Base-by-base conservation (phyloP, 129 eudicot species). In the Apium graveolens region DNA sequence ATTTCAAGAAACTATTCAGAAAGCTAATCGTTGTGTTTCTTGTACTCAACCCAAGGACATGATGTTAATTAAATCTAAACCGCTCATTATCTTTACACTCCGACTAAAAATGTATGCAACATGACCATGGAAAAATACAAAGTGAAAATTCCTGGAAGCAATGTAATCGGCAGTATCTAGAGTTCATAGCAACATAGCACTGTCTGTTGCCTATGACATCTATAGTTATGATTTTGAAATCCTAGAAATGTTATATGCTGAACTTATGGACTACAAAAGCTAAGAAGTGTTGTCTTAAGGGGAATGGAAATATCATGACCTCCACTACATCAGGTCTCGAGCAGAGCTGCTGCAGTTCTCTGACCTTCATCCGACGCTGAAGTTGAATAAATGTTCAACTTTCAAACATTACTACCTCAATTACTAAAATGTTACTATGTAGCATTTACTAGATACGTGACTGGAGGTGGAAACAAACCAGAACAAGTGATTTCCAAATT, bases 321-420 rank as follows among this genome's bases (percentile, higher is more conserved):
- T 92, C 99, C 48, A 96, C 99, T n/a, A 96, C 99, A 86, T 96
- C 99, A 35, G 97, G 99, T 76, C 88, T 90, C 57, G 95, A 51
- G 81, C 91, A 88, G 37, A 96, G 86, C 87, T 96, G 99, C 81
- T 96, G 92, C 49, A 96, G 84, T 81, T 96, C 99, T 27, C 95
- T 97, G 82, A 96, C 89, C 83, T 96, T 92, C 99, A 96, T 96
- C 60, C 97, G 85, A 5, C 97, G 90, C 79, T 35, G 97, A 81
- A 92, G 94, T 97, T 96, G 87, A 26, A 88, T 81, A 34, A 78
- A 13, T 53, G 81, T 65, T 13, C 49, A 71, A 65, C 1, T 35
- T 35, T 5, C 76, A 41, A 79, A 44, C 42, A 43, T 44, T n/a
- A 63, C 53, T 51, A 70, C 26, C 26, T 31, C 65, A 32, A 29